A percentile compares a stretch with the other conserved stretches of the same genome.
Evolutionary conservation across 2,329 filamentous ascomycete species (phyloP).

Genomic region (Monosporascus sp.): DNA sequence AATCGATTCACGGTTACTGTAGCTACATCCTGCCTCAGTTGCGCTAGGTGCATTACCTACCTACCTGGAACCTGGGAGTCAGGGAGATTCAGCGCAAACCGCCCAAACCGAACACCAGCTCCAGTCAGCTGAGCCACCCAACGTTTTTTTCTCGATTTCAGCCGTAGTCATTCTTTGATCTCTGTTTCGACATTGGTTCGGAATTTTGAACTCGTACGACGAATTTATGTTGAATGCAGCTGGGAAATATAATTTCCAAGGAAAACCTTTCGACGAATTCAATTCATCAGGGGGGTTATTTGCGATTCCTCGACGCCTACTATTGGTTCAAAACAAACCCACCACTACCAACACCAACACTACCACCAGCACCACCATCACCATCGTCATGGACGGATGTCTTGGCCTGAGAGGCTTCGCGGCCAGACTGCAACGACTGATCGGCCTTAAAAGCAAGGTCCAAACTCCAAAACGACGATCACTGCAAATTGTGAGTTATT

Average conservation of each 20-base stretch:
- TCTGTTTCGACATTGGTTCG: too few species aligned
- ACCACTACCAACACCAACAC: background rate
- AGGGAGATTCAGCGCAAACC: background rate
- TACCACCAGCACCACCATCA: background rate
- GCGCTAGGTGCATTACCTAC: background rate
- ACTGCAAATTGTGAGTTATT: slow-evolving; percentile 22
- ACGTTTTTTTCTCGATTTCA: too few species aligned
- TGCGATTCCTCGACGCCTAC: background rate
- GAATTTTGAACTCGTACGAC: too few species aligned
- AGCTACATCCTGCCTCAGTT: background rate
- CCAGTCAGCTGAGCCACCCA: background rate
- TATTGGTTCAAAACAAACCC: background rate
- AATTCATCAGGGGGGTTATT: too few species aligned
- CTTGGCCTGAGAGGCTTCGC: slow-evolving; percentile 15
- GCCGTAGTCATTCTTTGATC: too few species aligned
- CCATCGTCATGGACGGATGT: slow-evolving; percentile 16
- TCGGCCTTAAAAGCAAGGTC: slow-evolving; percentile 17
- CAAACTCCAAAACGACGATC: slow-evolving; percentile 16
- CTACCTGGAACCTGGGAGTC: background rate
- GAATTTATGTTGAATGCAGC: too few species aligned
- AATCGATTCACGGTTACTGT: background rate
- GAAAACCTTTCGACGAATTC: too few species aligned
- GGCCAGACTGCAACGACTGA: slow-evolving; percentile 18
- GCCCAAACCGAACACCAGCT: background rate
- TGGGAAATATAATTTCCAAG: too few species aligned